These are phyloP conservation scores for Penicillium sp. DNA, from an alignment of 2,329 filamentous ascomycete species.

Conservation along the genomic window DNA sequence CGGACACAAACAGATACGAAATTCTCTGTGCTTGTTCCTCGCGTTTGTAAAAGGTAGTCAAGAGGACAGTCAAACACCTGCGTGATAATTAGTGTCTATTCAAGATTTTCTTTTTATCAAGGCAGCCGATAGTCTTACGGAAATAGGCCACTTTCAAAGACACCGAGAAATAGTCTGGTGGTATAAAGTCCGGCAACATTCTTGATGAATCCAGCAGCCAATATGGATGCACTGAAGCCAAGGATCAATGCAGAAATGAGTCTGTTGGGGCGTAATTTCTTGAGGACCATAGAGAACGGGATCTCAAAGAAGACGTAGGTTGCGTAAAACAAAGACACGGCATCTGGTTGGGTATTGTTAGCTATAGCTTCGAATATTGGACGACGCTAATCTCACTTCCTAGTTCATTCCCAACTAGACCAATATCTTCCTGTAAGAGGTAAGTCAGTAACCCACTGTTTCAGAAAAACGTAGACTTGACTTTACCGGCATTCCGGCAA, in stretches of 20 bases:
- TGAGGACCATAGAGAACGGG: slow-evolving; percentile 43
- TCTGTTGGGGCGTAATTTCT: slow-evolving; percentile 37
- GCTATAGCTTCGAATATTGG: slow-evolving; percentile 20
- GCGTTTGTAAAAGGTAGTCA: slow-evolving; percentile 25
- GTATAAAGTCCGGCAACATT: slow-evolving; percentile 32
- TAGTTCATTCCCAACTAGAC: slow-evolving; percentile 40
- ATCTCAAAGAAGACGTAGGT: slow-evolving; percentile 47
- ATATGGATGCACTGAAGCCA: slow-evolving; percentile 42
- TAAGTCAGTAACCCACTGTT: not conserved
- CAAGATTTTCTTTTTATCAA: not conserved
- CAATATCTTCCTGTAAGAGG: slow-evolving; percentile 22
- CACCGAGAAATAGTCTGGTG: slow-evolving; percentile 25
- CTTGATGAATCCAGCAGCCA: slow-evolving; percentile 42
- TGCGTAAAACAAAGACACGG: slow-evolving; percentile 46
- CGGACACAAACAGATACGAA: slow-evolving; percentile 24
- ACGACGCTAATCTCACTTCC: slow-evolving; percentile 19
- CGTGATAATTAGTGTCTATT: not conserved
- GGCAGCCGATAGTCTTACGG: not conserved
- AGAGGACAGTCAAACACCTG: slow-evolving; percentile 23
- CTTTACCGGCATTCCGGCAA: slow-evolving; percentile 17
- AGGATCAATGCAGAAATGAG: slow-evolving; percentile 31
- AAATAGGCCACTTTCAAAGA: slow-evolving; percentile 22
- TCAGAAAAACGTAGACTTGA: not conserved
- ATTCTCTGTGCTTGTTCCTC: slow-evolving; percentile 26
- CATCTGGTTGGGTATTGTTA: slow-evolving; percentile 27